phyloP scores from a whole-genome alignment of 2,329 filamentous ascomycete genomes.

The Neocucurbitaria cava region DNA sequence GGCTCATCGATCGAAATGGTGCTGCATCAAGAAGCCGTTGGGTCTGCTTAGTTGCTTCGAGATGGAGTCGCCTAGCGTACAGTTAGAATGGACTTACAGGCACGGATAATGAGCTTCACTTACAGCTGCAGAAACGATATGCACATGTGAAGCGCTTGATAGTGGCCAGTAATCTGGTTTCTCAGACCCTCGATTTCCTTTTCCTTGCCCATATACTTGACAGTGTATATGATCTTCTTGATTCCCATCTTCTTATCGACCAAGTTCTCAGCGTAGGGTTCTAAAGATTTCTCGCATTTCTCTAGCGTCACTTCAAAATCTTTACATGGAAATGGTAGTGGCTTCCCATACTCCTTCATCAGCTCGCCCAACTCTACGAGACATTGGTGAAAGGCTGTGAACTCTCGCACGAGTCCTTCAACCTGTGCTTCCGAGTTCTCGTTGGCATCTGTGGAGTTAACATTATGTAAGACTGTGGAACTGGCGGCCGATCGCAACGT shows the following conservation, averaged over 20 bases:
- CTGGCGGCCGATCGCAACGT: slow-evolving; percentile 4
- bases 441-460: slow-evolving; percentile 40
- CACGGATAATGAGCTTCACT: neutral
- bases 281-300: slow-evolving; percentile 36
- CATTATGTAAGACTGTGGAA: neutral
- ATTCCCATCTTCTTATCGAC: slow-evolving; percentile 42
- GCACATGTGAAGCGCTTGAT: slow-evolving; percentile 41
- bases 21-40: slow-evolving; percentile 28
- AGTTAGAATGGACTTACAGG: slow-evolving; percentile 10
- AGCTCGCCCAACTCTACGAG: slow-evolving; percentile 36
- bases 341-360: slow-evolving; percentile 43
- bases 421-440: slow-evolving; percentile 44
- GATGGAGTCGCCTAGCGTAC: slow-evolving; percentile 30
- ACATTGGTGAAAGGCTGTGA: slow-evolving; percentile 38
- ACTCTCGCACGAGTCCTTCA: slow-evolving; percentile 38
- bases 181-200: slow-evolving; percentile 40
- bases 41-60: slow-evolving; percentile 35
- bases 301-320: slow-evolving; percentile 42
- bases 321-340: slow-evolving; percentile 37
- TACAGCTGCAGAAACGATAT: slow-evolving; percentile 41
- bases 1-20: slow-evolving; percentile 33
- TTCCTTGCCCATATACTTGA: slow-evolving; percentile 44
- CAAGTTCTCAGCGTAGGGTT: slow-evolving; percentile 38
- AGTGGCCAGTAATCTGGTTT: slow-evolving; percentile 39
- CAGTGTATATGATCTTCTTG: slow-evolving; percentile 37